Percentiles rank a stretch among this genome's conserved stretches.
These are phyloP conservation scores for Austropuccinia psidii DNA, from an alignment of 1,284 basidiomycete genomes.

Conservation along the genomic window DNA sequence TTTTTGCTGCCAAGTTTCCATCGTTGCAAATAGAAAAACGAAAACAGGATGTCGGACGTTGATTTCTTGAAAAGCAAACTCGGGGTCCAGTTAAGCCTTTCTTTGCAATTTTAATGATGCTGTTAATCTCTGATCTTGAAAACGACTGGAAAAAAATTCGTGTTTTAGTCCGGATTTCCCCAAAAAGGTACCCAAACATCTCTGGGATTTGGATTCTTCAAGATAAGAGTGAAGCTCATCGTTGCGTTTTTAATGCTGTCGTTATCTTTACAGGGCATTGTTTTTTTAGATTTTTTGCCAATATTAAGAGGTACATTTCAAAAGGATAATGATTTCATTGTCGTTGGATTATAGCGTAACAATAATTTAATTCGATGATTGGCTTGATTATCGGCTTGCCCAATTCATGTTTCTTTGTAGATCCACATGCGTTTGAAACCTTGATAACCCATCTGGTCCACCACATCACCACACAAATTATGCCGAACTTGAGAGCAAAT, in stretches of 20 bases:
- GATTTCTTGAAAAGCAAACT: constrained; percentile 9
- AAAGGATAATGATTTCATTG: too few relatives aligned
- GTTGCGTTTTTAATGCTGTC: background rate
- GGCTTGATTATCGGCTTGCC: background rate
- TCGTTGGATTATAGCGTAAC: too few relatives aligned
- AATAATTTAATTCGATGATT: too few relatives aligned
- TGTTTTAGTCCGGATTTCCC: constrained; percentile 34
- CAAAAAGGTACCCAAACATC: constrained; percentile 4
- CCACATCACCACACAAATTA: constrained; percentile 66
- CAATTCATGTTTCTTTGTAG: constrained; percentile 8
- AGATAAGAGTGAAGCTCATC: background rate
- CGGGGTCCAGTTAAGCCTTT: background rate
- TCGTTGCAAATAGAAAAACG: background rate
- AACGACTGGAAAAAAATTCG: background rate
- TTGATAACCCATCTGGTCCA: constrained; percentile 83
- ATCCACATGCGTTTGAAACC: constrained; percentile 51
- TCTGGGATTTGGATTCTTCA: background rate
- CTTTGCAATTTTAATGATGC: background rate
- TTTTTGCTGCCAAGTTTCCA: too few relatives aligned
- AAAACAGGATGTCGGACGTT: constrained; percentile 26
- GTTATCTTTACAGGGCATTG: constrained; percentile 16
- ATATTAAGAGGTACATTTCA: constrained; percentile 16
- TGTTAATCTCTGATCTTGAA: background rate
- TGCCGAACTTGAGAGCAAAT: constrained; percentile 54
- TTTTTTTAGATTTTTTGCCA: constrained; percentile 30